A percentile compares a stretch with the other conserved stretches of the same genome.
These are phyloP conservation scores for Dactylonectria estremocensis DNA, from an alignment of 2,329 filamentous ascomycete species.

Conservation along the genomic window DNA sequence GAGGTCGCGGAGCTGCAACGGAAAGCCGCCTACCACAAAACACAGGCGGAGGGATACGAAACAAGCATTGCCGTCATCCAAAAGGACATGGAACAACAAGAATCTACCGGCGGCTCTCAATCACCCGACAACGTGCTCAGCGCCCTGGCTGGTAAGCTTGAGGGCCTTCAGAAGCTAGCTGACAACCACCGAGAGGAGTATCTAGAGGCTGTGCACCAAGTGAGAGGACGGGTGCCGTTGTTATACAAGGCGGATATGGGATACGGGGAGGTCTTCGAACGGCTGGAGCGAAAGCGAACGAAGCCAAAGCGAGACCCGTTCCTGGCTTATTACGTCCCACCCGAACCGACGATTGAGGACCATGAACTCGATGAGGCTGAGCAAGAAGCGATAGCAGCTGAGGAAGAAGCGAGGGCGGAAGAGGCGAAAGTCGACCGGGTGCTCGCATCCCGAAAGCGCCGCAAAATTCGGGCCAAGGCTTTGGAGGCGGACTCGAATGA, in stretches of 20 bases:
- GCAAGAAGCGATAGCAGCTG: constrained; percentile 12
- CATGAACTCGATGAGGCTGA: too few relatives aligned
- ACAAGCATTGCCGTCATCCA: constrained; percentile 39
- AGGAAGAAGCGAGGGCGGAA: background rate
- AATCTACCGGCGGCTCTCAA: background rate
- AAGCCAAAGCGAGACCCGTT: background rate
- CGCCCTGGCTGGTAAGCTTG: constrained; percentile 33
- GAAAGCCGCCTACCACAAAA: constrained; percentile 49
- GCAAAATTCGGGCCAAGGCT: constrained; percentile 15
- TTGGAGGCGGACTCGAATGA: constrained; percentile 21
- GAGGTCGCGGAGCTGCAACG: constrained; percentile 47
- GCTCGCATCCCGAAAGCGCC: constrained; percentile 20
- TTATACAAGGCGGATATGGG: constrained; percentile 49
- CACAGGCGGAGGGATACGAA: constrained; percentile 50
- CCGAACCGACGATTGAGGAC: too few relatives aligned
- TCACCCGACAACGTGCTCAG: constrained; percentile 4
- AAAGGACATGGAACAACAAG: constrained; percentile 31
- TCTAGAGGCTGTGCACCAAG: constrained; percentile 45
- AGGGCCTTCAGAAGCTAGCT: constrained; percentile 45
- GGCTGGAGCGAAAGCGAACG: constrained; percentile 39
- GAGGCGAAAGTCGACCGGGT: constrained; percentile 30
- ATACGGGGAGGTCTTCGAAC: constrained; percentile 50
- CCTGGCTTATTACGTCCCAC: too few relatives aligned
- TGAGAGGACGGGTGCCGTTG: constrained; percentile 48
- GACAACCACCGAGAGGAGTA: constrained; percentile 47